Base-by-base conservation (phyloP, 73 alveolate genomes). In the Paramecium biaurelia region DNA sequence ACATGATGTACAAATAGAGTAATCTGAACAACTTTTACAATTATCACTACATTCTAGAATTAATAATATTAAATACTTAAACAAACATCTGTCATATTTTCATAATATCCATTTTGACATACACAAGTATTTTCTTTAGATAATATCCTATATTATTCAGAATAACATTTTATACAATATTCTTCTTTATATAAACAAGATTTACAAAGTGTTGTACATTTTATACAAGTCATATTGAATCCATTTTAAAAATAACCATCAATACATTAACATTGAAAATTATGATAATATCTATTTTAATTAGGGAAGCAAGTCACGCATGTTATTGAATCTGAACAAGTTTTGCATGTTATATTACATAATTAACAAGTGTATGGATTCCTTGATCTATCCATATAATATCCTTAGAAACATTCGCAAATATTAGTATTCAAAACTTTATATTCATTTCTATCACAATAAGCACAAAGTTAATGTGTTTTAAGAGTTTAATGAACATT, bases 181-280 rank as follows among this genome's bases (percentile, higher is more conserved):
- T 34, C 30, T 4, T 32, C 30, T 28, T 30, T 72, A 12, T 9
- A 72, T 12, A 10, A 11, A 18, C 86, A 72, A 5, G 53, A 28
- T 35, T 32, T 42, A 20, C 86, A 72, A 28, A 72, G 26, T 4
- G 21, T 42, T 12, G 5, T 32, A 11, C 86, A 72, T 72, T 72
- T 47, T 20, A 63, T 24, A 24, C 90, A 79, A 20, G 7, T 34
- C 0, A 20, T 1, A 47, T 41, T 72, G 0, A 23, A n/a, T 18
- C 21, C 43, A 24, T n/a, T 63, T 21, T 79, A 21, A 47, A 79
- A 79, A 79, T 79, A 79, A 7, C 90, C 90, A 42, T 79, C 90
- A 14, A n/a, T 18, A 6, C 90, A 79, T 38, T 14, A 14, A 24
- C 90, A 79, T 4, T 79, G 5, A 18, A 0, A 41, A 10, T 21